Conservation (phyloP, 2,329 filamentous ascomycete species). For the Neofusicoccum ribis region DNA sequence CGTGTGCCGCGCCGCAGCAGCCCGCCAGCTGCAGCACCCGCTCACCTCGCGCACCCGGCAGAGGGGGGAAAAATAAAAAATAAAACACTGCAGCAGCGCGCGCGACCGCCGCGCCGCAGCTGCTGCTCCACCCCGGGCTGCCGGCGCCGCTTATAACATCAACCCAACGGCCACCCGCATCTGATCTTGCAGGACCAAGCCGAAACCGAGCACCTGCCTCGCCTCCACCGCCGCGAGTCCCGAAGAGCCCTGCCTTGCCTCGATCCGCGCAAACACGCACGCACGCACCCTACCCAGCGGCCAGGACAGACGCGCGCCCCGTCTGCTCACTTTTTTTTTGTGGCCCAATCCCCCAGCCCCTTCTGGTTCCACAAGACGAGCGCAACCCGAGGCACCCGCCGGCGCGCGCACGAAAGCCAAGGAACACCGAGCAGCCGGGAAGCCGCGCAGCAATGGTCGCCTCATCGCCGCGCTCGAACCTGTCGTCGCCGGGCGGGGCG, state of each 20-base stretch:
- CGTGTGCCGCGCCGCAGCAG: background rate
- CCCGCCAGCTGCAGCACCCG: background rate
- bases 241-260: too few relatives aligned
- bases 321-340: too few relatives aligned
- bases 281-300: conserved; percentile 5
- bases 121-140: background rate
- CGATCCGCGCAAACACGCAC: background rate
- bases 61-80: background rate
- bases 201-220: background rate
- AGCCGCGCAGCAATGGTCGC: background rate
- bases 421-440: background rate
- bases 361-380: background rate
- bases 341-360: background rate
- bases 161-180: conserved; percentile 1
- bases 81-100: background rate
- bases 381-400: background rate
- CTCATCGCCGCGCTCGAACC: conserved; percentile 14
- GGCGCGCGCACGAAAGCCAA: background rate
- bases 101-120: background rate
- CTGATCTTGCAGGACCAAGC: background rate
- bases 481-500: background rate
- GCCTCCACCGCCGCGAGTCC: background rate
- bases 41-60: background rate
- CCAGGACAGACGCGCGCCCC: background rate
- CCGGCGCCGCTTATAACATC: conserved; percentile 1